phyloP scores from a whole-genome alignment of 768 basidiomycete genomes.

The Hericium rajendrae region DNA sequence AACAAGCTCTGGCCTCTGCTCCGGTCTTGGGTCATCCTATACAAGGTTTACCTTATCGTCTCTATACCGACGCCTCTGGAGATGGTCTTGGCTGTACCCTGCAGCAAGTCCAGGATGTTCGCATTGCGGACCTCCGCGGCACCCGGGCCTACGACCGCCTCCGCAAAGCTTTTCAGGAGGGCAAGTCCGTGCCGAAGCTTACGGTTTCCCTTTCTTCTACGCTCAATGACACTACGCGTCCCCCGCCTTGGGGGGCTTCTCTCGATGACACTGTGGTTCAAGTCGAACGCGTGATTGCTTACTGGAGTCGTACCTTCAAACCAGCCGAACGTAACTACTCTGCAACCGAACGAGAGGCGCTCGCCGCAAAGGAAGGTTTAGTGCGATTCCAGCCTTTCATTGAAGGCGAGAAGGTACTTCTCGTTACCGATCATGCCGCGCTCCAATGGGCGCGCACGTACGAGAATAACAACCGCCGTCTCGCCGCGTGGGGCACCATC shows the following conservation, averaged over 20 bases:
- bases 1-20: constrained; percentile 21
- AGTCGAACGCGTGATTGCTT: constrained; percentile 14
- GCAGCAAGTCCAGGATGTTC: constrained; percentile 18
- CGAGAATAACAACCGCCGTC: constrained; percentile 16
- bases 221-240: too few species aligned
- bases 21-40: constrained; percentile 25
- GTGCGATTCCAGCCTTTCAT: too few species aligned
- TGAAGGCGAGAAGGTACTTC: constrained; percentile 24
- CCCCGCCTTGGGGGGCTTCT: too few species aligned
- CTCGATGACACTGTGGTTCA: constrained; percentile 10
- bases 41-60: constrained; percentile 21
- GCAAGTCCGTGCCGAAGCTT: too few species aligned
- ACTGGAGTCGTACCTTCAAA: constrained; percentile 14
- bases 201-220: not conserved
- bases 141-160: constrained; percentile 14
- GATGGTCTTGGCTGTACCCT: too few species aligned
- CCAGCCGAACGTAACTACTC: too few species aligned
- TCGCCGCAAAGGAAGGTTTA: too few species aligned
- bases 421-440: constrained; percentile 19
- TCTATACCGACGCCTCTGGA: too few species aligned
- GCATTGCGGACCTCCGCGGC: constrained; percentile 12
- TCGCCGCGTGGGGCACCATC: constrained; percentile 26
- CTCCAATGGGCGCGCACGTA: constrained; percentile 18
- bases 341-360: too few species aligned
- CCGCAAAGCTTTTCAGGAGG: not conserved